A percentile compares a stretch with the other conserved stretches of the same genome.
These are phyloP conservation scores for Paramecium pentaurelia DNA, from an alignment of 73 alveolate genomes.

Conservation along the genomic window DNA sequence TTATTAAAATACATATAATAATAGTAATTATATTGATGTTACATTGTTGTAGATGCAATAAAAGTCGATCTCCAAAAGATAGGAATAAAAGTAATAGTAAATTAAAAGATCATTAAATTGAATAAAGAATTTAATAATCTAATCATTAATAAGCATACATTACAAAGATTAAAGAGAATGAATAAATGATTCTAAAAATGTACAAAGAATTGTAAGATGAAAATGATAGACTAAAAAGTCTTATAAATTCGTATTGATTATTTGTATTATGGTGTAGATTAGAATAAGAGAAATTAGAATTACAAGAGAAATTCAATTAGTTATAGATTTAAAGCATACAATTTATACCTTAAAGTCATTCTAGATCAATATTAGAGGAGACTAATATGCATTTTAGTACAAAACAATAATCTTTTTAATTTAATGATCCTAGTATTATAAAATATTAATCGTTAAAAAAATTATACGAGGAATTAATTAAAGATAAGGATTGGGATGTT, in stretches of 20 bases:
- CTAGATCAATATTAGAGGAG: neutral
- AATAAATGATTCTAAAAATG: neutral
- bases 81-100: neutral
- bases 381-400: neutral
- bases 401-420: neutral
- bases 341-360: neutral
- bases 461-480: neutral
- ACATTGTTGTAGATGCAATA: neutral
- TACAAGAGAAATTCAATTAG: neutral
- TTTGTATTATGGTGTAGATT: neutral
- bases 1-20: neutral
- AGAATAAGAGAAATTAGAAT: neutral
- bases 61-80: neutral
- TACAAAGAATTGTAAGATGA: neutral
- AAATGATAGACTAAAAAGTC: neutral
- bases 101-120: neutral
- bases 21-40: neutral
- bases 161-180: neutral
- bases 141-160: neutral
- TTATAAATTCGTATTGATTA: neutral
- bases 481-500: neutral
- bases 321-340: neutral
- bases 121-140: neutral
- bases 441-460: conserved; percentile 1
- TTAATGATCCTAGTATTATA: neutral